phyloP scores from a whole-genome alignment of 768 basidiomycete genomes.

The Saitozyma sp. region DNA sequence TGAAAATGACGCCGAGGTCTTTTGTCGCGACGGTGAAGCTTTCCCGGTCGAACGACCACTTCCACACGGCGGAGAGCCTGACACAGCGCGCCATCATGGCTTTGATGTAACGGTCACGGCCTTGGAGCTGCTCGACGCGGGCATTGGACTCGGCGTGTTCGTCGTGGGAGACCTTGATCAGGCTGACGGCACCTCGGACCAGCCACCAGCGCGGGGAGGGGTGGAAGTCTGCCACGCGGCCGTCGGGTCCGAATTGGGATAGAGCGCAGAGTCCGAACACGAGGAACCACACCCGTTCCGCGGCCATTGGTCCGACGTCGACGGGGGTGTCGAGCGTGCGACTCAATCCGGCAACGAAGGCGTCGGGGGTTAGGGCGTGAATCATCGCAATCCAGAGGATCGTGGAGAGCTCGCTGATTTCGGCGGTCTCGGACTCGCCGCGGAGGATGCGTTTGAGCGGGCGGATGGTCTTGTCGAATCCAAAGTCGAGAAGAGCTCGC shows the following conservation, averaged over 20 bases:
- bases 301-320: slow-evolving; percentile 45
- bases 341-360: slow-evolving; percentile 49
- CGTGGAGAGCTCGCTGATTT: slow-evolving; percentile 56
- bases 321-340: slow-evolving; percentile 24
- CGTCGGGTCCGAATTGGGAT: slow-evolving; percentile 72
- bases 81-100: slow-evolving; percentile 71
- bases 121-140: slow-evolving; percentile 57
- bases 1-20: slow-evolving; percentile 70
- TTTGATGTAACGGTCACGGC: slow-evolving; percentile 70
- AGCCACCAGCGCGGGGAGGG: slow-evolving; percentile 62
- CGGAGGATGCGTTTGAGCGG: slow-evolving; percentile 52
- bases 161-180: slow-evolving; percentile 59
- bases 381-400: slow-evolving; percentile 76
- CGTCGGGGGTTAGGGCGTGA: slow-evolving; percentile 55
- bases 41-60: slow-evolving; percentile 66
- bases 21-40: slow-evolving; percentile 60
- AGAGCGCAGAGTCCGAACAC: slow-evolving; percentile 70
- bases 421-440: slow-evolving; percentile 52
- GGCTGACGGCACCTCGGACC: slow-evolving; percentile 61
- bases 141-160: slow-evolving; percentile 54
- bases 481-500: slow-evolving; percentile 60
- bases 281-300: slow-evolving; percentile 70
- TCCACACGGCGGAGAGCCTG: slow-evolving; percentile 71
- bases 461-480: slow-evolving; percentile 58
- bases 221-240: slow-evolving; percentile 57